phyloP scores from a whole-genome alignment of 345 rosid species.

The Aquilaria yunnanensis region DNA sequence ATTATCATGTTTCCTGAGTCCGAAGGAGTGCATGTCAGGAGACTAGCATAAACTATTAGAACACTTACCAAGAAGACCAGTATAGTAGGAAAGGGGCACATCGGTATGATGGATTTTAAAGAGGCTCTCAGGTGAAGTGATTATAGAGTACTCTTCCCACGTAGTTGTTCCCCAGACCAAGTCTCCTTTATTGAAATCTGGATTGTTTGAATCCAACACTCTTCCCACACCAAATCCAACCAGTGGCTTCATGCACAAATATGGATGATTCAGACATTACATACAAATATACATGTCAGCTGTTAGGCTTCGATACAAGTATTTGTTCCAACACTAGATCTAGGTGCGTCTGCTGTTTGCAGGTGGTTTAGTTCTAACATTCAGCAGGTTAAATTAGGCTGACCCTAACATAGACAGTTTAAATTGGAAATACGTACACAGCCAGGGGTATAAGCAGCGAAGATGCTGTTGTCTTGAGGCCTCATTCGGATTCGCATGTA shows the following conservation, averaged over 20 bases:
- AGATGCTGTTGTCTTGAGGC: slow-evolving; percentile 5
- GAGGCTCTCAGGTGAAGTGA: slow-evolving; percentile 24
- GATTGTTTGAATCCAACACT: slow-evolving; percentile 45
- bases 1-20: no score
- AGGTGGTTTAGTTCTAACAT: not conserved
- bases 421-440: slow-evolving; percentile 17
- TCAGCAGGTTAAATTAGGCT: not conserved
- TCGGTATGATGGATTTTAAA: slow-evolving; percentile 44
- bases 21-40: no score
- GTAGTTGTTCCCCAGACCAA: slow-evolving; percentile 50
- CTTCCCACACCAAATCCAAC: slow-evolving; percentile 47
- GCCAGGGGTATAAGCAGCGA: slow-evolving; percentile 22
- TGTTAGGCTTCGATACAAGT: not conserved
- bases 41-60: not conserved
- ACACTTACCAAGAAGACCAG: slow-evolving; percentile 51
- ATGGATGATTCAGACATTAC: not conserved
- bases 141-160: slow-evolving; percentile 60
- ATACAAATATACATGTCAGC: not conserved
- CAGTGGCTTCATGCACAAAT: slow-evolving; percentile 31
- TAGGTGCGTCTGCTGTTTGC: no score
- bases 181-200: slow-evolving; percentile 40
- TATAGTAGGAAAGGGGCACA: slow-evolving; percentile 55
- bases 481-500: slow-evolving; percentile 34
- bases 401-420: not conserved
- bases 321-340: not conserved